phyloP scores from a whole-genome alignment of 202 grass and related monocot genomes.

The Setaria viridis region DNA sequence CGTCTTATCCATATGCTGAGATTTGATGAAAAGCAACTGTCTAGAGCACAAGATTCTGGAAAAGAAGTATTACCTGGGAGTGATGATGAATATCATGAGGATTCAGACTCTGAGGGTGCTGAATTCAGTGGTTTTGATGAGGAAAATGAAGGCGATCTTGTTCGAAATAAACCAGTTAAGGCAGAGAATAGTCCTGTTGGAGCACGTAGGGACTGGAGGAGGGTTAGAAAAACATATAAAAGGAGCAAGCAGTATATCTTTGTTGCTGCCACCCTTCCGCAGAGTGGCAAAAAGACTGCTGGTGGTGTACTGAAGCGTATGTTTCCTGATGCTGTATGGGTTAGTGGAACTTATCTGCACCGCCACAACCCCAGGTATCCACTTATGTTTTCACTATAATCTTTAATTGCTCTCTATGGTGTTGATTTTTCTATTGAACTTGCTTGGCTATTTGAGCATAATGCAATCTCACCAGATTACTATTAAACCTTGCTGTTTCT shows the following conservation, averaged over 20 bases:
- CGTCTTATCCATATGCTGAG: slow-evolving; percentile 90
- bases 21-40: slow-evolving; percentile 90
- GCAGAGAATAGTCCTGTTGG: slow-evolving; percentile 42
- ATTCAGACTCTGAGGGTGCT: slow-evolving; percentile 37
- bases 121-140: slow-evolving; percentile 51
- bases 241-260: slow-evolving; percentile 97
- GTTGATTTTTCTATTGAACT: background rate
- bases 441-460: slow-evolving; percentile 10
- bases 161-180: slow-evolving; percentile 46
- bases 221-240: slow-evolving; percentile 79
- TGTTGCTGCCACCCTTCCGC: slow-evolving; percentile 91
- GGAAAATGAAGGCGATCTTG: slow-evolving; percentile 50
- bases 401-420: slow-evolving; percentile 14
- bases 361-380: slow-evolving; percentile 85
- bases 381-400: slow-evolving; percentile 29
- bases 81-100: slow-evolving; percentile 46
- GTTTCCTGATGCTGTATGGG: slow-evolving; percentile 90
- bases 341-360: slow-evolving; percentile 87
- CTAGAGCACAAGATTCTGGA: slow-evolving; percentile 57
- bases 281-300: slow-evolving; percentile 89
- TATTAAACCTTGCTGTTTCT: background rate
- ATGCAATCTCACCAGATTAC: background rate
- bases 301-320: slow-evolving; percentile 90
- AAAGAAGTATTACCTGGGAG: slow-evolving; percentile 35
- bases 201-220: slow-evolving; percentile 70